Evolutionary conservation across 345 rosid genomes (phyloP).

Genomic region (Hibiscus trionum): DNA sequence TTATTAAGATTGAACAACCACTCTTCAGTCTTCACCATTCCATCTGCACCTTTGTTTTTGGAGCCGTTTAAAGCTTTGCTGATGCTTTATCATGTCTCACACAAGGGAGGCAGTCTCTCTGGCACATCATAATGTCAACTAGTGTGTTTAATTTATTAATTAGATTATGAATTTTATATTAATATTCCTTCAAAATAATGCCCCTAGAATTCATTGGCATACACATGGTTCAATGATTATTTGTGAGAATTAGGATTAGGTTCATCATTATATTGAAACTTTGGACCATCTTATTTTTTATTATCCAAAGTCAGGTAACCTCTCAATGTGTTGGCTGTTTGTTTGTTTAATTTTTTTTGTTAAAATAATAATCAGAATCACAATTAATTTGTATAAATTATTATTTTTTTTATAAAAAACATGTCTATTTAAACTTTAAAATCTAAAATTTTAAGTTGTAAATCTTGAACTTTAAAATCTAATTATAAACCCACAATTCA

Average conservation of each 20-base stretch:
- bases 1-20: slow-evolving; percentile 2
- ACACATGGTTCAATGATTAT: slow-evolving; percentile 40
- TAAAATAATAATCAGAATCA: no score
- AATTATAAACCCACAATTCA: no score
- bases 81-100: slow-evolving; percentile 33
- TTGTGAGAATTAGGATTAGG: slow-evolving; percentile 38
- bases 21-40: slow-evolving; percentile 13
- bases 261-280: slow-evolving; percentile 24
- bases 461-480: no score
- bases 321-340: neutral
- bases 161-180: neutral
- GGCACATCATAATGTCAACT: slow-evolving; percentile 23
- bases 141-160: neutral
- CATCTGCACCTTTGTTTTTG: slow-evolving; percentile 11
- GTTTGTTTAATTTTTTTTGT: neutral
- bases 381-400: no score
- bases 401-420: no score
- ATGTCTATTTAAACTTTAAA: no score
- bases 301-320: slow-evolving; percentile 6
- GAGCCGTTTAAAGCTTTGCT: slow-evolving; percentile 18
- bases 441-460: no score
- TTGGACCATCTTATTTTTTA: slow-evolving; percentile 1
- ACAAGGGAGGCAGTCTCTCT: slow-evolving; percentile 36
- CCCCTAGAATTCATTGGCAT: slow-evolving; percentile 17
- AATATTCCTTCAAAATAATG: slow-evolving; percentile 15